These are phyloP conservation scores for Zanthoxylum bungeanum DNA, from an alignment of 345 rosid species.

Conservation along the genomic window DNA sequence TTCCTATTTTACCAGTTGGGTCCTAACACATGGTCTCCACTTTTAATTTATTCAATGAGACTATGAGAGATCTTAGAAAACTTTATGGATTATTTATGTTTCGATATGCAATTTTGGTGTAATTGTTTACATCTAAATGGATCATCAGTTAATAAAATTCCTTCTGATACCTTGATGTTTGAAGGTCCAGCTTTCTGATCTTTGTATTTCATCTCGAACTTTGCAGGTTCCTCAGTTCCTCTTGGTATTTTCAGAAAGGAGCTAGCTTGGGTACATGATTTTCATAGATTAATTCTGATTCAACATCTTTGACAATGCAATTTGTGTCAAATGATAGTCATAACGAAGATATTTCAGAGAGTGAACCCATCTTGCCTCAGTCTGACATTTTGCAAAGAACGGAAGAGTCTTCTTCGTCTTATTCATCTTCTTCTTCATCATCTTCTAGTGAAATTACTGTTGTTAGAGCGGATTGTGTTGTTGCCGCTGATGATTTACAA, in stretches of 20 bases:
- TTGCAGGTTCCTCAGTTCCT: slow-evolving; percentile 30
- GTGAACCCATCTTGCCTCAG: slow-evolving; percentile 55
- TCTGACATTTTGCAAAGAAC: slow-evolving; percentile 34
- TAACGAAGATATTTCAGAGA: slow-evolving; percentile 54
- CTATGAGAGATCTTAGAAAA: not conserved
- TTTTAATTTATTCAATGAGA: not conserved
- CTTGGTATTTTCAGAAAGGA: slow-evolving; percentile 31
- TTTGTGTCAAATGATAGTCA: slow-evolving; percentile 68
- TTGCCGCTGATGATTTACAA: slow-evolving; percentile 43
- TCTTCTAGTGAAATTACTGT: slow-evolving; percentile 68
- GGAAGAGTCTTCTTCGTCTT: slow-evolving; percentile 54
- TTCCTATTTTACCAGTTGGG: no score
- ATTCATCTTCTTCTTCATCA: slow-evolving; percentile 15
- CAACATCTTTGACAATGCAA: slow-evolving; percentile 59
- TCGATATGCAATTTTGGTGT: not conserved
- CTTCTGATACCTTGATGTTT: not conserved
- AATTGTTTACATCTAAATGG: not conserved
- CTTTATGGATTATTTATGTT: not conserved
- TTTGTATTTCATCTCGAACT: slow-evolving; percentile 1
- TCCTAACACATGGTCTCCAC: no score
- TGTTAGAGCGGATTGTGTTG: slow-evolving; percentile 37
- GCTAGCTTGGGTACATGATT: slow-evolving; percentile 21
- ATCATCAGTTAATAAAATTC: not conserved
- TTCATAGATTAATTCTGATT: slow-evolving; percentile 23
- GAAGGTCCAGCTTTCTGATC: not conserved